These are phyloP conservation scores for Limnanthes douglasii DNA, from an alignment of 345 rosid species.

Conservation along the genomic window DNA sequence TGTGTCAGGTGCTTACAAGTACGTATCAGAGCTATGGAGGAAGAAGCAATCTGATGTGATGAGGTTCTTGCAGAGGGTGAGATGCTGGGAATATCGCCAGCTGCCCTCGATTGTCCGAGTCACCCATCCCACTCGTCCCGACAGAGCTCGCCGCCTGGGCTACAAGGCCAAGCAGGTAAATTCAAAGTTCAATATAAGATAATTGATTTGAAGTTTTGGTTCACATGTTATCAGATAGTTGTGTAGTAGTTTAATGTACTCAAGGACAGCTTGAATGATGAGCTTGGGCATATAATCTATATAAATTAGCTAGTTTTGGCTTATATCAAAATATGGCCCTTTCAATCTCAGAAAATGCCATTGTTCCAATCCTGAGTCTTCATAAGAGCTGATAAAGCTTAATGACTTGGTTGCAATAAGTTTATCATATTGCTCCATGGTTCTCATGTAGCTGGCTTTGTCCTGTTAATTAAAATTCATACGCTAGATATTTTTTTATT, in stretches of 20 bases:
- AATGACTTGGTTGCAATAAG: too few relatives aligned
- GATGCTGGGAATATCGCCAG: constrained; percentile 99
- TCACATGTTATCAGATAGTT: constrained; percentile 5
- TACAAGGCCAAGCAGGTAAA: constrained; percentile 98
- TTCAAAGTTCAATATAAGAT: neutral
- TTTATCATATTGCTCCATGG: too few relatives aligned
- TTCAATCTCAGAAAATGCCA: too few relatives aligned
- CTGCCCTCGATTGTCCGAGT: constrained; percentile 93
- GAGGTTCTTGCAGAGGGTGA: constrained; percentile 95
- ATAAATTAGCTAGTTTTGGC: constrained; percentile 1
- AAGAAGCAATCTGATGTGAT: constrained; percentile 99
- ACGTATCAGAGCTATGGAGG: constrained; percentile 98
- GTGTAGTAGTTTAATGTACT: constrained; percentile 16
- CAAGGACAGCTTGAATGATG: constrained; percentile 17
- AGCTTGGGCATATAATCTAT: constrained; percentile 9
- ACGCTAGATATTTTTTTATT: too few relatives aligned
- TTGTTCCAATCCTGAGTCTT: too few relatives aligned
- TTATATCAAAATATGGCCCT: neutral
- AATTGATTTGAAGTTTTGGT: neutral
- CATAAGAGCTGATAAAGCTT: too few relatives aligned
- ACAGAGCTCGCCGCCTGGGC: constrained; percentile 88
- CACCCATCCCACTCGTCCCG: constrained; percentile 89
- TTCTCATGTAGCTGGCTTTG: too few relatives aligned
- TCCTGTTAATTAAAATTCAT: too few relatives aligned
- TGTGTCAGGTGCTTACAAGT: constrained; percentile 82